These are phyloP conservation scores for Fusarium goolgardi DNA, from an alignment of 2,329 filamentous ascomycete genomes.

Conservation along the genomic window DNA sequence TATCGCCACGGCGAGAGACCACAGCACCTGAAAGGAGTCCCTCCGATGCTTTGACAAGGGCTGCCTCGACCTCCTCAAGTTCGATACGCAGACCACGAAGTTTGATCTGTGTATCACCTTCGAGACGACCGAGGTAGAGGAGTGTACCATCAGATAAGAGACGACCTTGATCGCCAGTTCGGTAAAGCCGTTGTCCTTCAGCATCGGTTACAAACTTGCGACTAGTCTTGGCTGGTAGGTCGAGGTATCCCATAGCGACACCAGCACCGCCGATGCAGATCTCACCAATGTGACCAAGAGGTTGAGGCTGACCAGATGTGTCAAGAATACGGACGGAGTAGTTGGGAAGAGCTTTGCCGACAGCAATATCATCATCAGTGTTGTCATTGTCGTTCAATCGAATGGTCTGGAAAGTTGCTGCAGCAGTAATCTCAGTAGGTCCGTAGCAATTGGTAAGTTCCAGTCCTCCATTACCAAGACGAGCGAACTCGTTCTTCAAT, in stretches of 20 bases:
- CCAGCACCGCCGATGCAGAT: conserved; percentile 18
- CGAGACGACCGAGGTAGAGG: conserved; percentile 51
- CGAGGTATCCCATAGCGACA: conserved; percentile 14
- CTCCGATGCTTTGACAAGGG: conserved; percentile 7
- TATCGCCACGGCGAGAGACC: background rate
- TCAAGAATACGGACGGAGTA: background rate
- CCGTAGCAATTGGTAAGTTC: conserved; percentile 45
- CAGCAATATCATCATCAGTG: background rate
- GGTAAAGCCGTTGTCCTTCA: conserved; percentile 11
- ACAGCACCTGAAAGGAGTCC: conserved; percentile 7
- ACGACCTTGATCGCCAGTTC: conserved; percentile 28
- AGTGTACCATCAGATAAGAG: conserved; percentile 51
- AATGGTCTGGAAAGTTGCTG: background rate
- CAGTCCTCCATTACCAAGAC: background rate
- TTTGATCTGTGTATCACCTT: conserved; percentile 59
- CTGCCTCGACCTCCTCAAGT: conserved; percentile 53
- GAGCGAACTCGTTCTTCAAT: conserved; percentile 5
- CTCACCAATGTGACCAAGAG: conserved; percentile 5
- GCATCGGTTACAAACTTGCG: conserved; percentile 5
- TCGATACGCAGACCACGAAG: conserved; percentile 60
- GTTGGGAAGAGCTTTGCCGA: background rate
- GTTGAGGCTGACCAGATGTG: background rate
- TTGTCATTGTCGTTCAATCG: background rate
- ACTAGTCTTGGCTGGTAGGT: background rate
- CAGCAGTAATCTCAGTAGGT: conserved; percentile 44